These are phyloP conservation scores for Calocybe indica DNA, from an alignment of 768 basidiomycete species.

Conservation along the genomic window DNA sequence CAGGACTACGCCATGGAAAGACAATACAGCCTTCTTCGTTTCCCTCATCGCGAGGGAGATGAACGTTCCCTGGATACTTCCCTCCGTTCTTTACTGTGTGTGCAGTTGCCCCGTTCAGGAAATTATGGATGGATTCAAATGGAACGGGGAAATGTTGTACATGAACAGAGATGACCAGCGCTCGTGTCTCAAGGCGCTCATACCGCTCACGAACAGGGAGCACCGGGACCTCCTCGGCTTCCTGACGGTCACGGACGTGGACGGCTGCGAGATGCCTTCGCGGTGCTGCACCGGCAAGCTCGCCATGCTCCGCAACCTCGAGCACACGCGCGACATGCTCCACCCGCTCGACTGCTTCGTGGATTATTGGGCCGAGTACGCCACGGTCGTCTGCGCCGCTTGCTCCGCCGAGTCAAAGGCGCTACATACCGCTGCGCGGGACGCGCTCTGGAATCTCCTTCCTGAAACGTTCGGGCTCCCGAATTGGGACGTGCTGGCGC, in stretches of 20 bases:
- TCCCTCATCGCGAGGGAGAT: conserved; percentile 27
- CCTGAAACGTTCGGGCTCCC: conserved; percentile 3
- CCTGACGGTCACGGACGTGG: conserved; percentile 1
- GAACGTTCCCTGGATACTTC: conserved; percentile 27
- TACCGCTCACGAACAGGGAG: conserved; percentile 3
- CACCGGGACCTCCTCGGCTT: conserved; percentile 4
- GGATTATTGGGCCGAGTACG: not conserved
- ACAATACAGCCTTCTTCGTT: conserved; percentile 33
- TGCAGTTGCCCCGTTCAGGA: conserved; percentile 29
- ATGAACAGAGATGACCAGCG: not conserved
- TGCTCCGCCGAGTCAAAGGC: conserved; percentile 2
- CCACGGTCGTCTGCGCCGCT: not conserved
- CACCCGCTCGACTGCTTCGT: not conserved
- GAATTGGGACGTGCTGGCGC: conserved; percentile 1
- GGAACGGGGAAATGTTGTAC: conserved; percentile 13
- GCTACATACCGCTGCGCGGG: conserved; percentile 1
- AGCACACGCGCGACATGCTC: not conserved
- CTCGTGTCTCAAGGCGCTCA: conserved; percentile 4
- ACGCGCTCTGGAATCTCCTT: conserved; percentile 1
- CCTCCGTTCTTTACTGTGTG: conserved; percentile 30
- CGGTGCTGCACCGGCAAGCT: conserved; percentile 2
- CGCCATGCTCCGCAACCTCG: not conserved
- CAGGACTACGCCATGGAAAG: conserved; percentile 31
- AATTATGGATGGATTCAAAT: conserved; percentile 27
- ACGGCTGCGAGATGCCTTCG: not conserved